Conservation (phyloP, 1,284 basidiomycete species). For the Fomitiporia mediterranea region DNA sequence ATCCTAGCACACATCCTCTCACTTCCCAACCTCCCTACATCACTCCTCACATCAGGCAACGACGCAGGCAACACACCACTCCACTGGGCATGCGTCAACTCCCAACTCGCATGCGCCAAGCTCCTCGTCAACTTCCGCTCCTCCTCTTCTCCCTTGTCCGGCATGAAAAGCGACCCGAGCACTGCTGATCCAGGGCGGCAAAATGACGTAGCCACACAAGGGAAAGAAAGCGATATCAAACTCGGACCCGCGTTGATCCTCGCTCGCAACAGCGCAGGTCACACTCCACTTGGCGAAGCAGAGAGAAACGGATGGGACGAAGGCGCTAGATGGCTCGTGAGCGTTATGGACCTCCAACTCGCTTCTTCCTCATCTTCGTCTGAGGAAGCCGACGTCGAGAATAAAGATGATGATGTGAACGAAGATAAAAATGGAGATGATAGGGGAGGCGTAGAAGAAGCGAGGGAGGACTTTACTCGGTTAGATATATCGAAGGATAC, state of each 20-base stretch:
- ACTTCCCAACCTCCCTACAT: slow-evolving; percentile 43
- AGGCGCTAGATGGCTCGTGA: slow-evolving; percentile 72
- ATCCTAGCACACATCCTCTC: slow-evolving; percentile 67
- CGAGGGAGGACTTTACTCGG: no score
- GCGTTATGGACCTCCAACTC: slow-evolving; percentile 63
- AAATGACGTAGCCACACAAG: neutral
- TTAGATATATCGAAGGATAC: no score
- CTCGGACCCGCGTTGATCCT: slow-evolving; percentile 66
- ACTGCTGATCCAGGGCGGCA: neutral
- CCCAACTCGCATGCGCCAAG: slow-evolving; percentile 63
- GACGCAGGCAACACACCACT: slow-evolving; percentile 71
- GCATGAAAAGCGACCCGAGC: neutral
- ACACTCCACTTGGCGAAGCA: slow-evolving; percentile 70
- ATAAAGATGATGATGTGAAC: slow-evolving; percentile 36
- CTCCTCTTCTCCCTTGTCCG: slow-evolving; percentile 24
- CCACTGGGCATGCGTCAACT: slow-evolving; percentile 86
- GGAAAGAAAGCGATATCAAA: slow-evolving; percentile 29
- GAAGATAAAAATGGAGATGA: slow-evolving; percentile 16
- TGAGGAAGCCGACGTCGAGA: slow-evolving; percentile 29
- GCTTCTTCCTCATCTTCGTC: slow-evolving; percentile 12
- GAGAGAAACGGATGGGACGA: slow-evolving; percentile 75
- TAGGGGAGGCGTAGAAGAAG: no score
- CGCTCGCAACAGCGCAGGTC: slow-evolving; percentile 64
- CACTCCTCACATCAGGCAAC: slow-evolving; percentile 60
- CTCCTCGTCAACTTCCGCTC: slow-evolving; percentile 51